These are phyloP conservation scores for Allomyces macrogynus DNA, from an alignment of 192 early-diverging fungal genomes.

Conservation along the genomic window DNA sequence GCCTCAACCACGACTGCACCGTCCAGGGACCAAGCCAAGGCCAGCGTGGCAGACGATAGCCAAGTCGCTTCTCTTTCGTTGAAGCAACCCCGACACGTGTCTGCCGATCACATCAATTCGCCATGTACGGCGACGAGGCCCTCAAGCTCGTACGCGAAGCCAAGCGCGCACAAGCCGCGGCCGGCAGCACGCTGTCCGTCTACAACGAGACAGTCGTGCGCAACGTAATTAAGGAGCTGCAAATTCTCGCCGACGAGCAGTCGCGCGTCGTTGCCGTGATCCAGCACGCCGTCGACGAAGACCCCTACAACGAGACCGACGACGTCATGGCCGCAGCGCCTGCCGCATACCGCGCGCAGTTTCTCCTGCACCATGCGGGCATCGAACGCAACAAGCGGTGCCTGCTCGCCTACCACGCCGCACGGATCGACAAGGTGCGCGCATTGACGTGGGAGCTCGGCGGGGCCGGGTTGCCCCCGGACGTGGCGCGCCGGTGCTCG, in stretches of 20 bases:
- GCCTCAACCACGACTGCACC: no score
- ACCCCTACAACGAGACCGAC: slow-evolving; percentile 7
- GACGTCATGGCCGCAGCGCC: neutral
- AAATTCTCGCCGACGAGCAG: slow-evolving; percentile 31
- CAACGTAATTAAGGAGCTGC: slow-evolving; percentile 58
- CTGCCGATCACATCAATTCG: neutral
- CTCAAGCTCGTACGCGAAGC: slow-evolving; percentile 58
- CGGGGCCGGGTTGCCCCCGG: slow-evolving; percentile 14
- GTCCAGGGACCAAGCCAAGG: no score
- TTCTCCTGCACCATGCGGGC: slow-evolving; percentile 33
- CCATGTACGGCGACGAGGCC: slow-evolving; percentile 56
- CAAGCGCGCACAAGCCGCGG: slow-evolving; percentile 30
- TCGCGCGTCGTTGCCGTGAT: slow-evolving; percentile 15
- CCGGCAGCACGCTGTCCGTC: slow-evolving; percentile 37
- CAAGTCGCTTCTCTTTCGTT: no score
- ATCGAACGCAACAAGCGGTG: slow-evolving; percentile 65
- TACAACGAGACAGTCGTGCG: slow-evolving; percentile 69
- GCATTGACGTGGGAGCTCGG: slow-evolving; percentile 47
- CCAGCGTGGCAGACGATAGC: no score
- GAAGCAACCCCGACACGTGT: no score
- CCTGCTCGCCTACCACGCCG: slow-evolving; percentile 70
- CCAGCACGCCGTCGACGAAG: slow-evolving; percentile 1
- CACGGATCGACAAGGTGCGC: slow-evolving; percentile 43
- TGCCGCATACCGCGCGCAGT: neutral
- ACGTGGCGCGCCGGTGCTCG: slow-evolving; percentile 6